These are phyloP conservation scores for Eucalyptus polybractea DNA, from an alignment of 345 rosid species.

Conservation along the genomic window DNA sequence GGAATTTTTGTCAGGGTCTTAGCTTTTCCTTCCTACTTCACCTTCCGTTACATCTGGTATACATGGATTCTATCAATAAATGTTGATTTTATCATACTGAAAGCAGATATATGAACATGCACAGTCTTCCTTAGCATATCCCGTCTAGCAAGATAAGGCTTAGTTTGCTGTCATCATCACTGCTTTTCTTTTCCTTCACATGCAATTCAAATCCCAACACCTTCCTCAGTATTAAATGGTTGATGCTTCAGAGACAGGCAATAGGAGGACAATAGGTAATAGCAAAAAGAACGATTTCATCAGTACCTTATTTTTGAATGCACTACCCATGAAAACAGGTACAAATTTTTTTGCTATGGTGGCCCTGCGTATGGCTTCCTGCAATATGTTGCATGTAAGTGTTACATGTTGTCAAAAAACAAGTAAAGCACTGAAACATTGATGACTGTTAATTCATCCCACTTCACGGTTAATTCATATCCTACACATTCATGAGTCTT, in stretches of 20 bases:
- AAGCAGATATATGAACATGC: neutral
- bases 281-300: neutral
- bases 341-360: constrained; percentile 87
- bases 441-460: neutral
- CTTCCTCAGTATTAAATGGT: neutral
- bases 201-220: neutral
- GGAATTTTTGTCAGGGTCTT: neutral
- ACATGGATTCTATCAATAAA: neutral
- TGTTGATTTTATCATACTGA: neutral
- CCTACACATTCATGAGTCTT: neutral
- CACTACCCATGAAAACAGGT: constrained; percentile 99
- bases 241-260: neutral
- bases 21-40: neutral
- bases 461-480: neutral
- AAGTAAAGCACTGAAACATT: neutral
- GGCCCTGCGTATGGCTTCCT: constrained; percentile 96
- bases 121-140: neutral
- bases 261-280: neutral
- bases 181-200: neutral
- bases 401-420: neutral
- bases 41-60: neutral
- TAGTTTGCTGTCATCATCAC: neutral
- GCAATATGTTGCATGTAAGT: neutral
- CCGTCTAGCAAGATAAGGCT: neutral
- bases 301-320: constrained; percentile 92